phyloP scores from a whole-genome alignment of 2,329 filamentous ascomycete genomes.

The Monosporascus cannonballus region DNA sequence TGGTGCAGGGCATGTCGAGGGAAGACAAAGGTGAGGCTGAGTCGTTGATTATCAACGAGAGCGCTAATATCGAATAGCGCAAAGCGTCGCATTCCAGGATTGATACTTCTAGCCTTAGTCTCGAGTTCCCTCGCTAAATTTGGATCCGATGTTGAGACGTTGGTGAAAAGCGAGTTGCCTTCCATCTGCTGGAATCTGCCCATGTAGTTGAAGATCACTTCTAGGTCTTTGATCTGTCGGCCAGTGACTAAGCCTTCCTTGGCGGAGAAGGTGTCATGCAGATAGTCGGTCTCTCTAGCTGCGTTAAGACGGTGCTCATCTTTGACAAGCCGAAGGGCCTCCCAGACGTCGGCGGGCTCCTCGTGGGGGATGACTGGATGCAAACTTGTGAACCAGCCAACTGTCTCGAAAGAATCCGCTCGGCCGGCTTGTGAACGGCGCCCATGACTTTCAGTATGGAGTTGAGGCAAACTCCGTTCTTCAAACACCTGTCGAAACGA shows the following conservation, averaged over 20 bases:
- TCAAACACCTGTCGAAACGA: constrained; percentile 6
- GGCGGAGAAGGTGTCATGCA: constrained; percentile 26
- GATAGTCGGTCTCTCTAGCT: constrained; percentile 32
- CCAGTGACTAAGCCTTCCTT: constrained; percentile 10
- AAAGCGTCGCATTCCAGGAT: constrained; percentile 5
- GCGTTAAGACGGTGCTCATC: constrained; percentile 13
- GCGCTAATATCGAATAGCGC: not conserved
- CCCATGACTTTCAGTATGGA: constrained; percentile 11
- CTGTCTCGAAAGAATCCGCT: constrained; percentile 7
- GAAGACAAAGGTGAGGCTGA: not conserved
- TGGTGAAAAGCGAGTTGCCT: not conserved
- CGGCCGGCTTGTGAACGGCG: constrained; percentile 1
- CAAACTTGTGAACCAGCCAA: constrained; percentile 11
- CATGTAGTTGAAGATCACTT: constrained; percentile 21
- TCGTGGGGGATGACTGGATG: not conserved
- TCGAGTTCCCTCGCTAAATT: not conserved
- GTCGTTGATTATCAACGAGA: not conserved
- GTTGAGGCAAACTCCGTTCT: constrained; percentile 5
- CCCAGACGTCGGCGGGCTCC: not conserved
- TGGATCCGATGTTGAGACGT: constrained; percentile 1
- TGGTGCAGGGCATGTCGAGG: not conserved
- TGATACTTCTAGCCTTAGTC: constrained; percentile 1
- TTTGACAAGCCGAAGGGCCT: constrained; percentile 1
- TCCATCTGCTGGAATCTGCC: constrained; percentile 13
- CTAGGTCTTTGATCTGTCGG: constrained; percentile 29